A percentile compares a stretch with the other conserved stretches of the same genome.
These are phyloP conservation scores for Phragmites australis DNA, from an alignment of 176 grass and related monocot species.

Conservation along the genomic window DNA sequence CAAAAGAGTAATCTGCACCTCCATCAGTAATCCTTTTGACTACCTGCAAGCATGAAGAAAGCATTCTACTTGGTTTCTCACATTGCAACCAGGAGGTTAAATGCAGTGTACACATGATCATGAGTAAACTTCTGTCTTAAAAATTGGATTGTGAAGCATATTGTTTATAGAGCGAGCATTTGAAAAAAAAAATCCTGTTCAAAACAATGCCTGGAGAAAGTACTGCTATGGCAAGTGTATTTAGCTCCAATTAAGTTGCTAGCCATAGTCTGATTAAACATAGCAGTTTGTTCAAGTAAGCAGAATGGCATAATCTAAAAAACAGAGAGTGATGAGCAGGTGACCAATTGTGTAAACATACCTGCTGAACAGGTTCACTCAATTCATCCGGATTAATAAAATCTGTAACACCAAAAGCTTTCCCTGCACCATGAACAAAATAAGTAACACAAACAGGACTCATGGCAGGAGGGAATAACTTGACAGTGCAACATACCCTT, in stretches of 20 bases:
- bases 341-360: slow-evolving; percentile 29
- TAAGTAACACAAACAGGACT: slow-evolving; percentile 22
- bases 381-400: slow-evolving; percentile 73
- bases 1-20: slow-evolving; percentile 92
- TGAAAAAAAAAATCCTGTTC: not conserved
- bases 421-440: slow-evolving; percentile 62
- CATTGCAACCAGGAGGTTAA: not conserved
- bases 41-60: slow-evolving; percentile 52
- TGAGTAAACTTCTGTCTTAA: not conserved
- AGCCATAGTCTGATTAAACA: not conserved
- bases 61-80: not conserved
- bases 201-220: not conserved
- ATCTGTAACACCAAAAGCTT: slow-evolving; percentile 83
- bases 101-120: not conserved
- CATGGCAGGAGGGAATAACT: not conserved
- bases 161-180: not conserved
- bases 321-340: not conserved
- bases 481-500: slow-evolving; percentile 56
- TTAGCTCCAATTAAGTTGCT: not conserved
- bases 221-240: not conserved
- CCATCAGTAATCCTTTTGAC: slow-evolving; percentile 81
- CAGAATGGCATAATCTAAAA: slow-evolving; percentile 6
- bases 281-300: slow-evolving; percentile 4
- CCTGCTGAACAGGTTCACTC: slow-evolving; percentile 90
- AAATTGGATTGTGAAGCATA: not conserved